Evolutionary conservation across 371 early-diverging fungal species (phyloP).

Genomic region (Mortierella sp.): DNA sequence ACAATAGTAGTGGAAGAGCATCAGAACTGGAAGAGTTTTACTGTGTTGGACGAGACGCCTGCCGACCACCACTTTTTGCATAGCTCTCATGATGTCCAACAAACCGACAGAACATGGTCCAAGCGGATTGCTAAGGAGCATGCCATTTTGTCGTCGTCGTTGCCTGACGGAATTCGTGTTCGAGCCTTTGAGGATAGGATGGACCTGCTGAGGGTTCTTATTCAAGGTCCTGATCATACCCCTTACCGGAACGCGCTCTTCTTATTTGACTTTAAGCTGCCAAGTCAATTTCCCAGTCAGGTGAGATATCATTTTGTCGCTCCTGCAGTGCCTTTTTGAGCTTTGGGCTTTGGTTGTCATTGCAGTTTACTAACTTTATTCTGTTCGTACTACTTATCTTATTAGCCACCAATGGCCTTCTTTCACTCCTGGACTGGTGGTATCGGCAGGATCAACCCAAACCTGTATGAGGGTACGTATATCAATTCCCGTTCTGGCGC

Average conservation of each 20-base stretch:
- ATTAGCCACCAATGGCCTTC: constrained; percentile 60
- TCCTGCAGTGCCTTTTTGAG: background rate
- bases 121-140: constrained; percentile 52
- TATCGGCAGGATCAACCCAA: constrained; percentile 67
- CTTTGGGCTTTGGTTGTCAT: background rate
- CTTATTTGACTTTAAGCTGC: constrained; percentile 65
- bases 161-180: constrained; percentile 65
- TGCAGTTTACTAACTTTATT: background rate
- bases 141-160: constrained; percentile 44
- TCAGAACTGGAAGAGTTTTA: constrained; percentile 44
- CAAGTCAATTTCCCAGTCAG: constrained; percentile 60
- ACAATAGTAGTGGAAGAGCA: constrained; percentile 23
- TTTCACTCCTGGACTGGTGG: constrained; percentile 68
- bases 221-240: constrained; percentile 64
- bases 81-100: constrained; percentile 2
- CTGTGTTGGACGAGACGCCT: constrained; percentile 46
- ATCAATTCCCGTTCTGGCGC: background rate
- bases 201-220: constrained; percentile 63
- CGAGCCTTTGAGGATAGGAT: constrained; percentile 65
- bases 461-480: constrained; percentile 63
- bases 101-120: constrained; percentile 42
- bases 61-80: constrained; percentile 48
- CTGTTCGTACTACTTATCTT: background rate
- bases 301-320: background rate
- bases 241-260: constrained; percentile 64